A percentile compares a stretch with the other conserved stretches of the same genome.
These are phyloP conservation scores for Gaeumannomyces sp. DNA, from an alignment of 2,329 filamentous ascomycete species.

Conservation along the genomic window DNA sequence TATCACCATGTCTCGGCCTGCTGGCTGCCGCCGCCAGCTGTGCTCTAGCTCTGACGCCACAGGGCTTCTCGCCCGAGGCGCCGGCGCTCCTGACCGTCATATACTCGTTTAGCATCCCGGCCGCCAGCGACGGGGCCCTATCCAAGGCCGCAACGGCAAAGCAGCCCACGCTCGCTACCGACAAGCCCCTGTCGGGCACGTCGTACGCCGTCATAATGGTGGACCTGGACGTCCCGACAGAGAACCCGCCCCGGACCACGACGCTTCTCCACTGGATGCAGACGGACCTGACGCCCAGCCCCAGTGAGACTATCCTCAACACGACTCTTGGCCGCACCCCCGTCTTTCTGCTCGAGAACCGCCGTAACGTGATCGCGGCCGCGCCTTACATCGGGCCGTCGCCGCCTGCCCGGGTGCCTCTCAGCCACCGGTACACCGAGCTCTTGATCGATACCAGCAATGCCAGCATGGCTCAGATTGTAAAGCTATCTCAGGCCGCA, in stretches of 20 bases:
- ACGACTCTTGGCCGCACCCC: conserved; percentile 18
- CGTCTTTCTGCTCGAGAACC: conserved; percentile 28
- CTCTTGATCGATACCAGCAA: conserved; percentile 32
- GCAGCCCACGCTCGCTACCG: conserved; percentile 21
- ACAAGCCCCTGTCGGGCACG: conserved; percentile 30
- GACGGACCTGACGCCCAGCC: conserved; percentile 27
- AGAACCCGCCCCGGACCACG: conserved; percentile 26
- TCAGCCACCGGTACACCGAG: conserved; percentile 34
- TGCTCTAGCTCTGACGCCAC: conserved; percentile 32
- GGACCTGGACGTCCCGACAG: conserved; percentile 39
- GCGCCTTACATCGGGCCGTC: conserved; percentile 30
- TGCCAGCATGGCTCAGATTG: conserved; percentile 15
- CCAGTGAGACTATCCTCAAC: conserved; percentile 21
- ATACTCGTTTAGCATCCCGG: conserved; percentile 18
- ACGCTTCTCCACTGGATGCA: conserved; percentile 39
- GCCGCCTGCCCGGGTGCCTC: conserved; percentile 30
- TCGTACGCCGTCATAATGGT: conserved; percentile 37
- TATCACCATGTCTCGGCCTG: conserved; percentile 21
- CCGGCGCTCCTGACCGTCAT: conserved; percentile 3
- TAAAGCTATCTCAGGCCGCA: conserved; percentile 24
- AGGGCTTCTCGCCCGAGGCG: conserved; percentile 32
- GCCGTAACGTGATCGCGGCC: conserved; percentile 20
- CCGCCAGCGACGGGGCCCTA: conserved; percentile 32
- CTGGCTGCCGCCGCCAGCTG: conserved; percentile 15
- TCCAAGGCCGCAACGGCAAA: conserved; percentile 18